Evolutionary conservation across 2,329 filamentous ascomycete genomes (phyloP).

Genomic region (Talaromyces sp.): DNA sequence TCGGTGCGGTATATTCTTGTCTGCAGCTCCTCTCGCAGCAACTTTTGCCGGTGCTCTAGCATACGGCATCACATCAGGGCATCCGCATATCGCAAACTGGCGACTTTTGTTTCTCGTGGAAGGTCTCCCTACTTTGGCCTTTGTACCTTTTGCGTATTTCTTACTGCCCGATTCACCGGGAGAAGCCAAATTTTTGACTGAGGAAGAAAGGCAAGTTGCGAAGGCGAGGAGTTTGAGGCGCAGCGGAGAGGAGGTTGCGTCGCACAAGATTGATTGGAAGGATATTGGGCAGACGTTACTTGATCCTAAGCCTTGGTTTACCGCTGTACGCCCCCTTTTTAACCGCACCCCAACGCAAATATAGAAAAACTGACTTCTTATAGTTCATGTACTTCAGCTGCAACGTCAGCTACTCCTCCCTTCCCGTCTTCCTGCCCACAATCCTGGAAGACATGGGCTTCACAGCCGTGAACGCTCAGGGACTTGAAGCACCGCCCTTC

Average conservation of each 20-base stretch:
- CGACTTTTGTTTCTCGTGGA: slow-evolving; percentile 64
- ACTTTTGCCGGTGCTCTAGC: slow-evolving; percentile 70
- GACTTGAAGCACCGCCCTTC: slow-evolving; percentile 68
- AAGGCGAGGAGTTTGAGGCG: slow-evolving; percentile 53
- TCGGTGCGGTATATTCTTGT: slow-evolving; percentile 54
- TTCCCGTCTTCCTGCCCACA: slow-evolving; percentile 63
- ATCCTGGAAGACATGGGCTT: slow-evolving; percentile 67
- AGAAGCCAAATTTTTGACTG: slow-evolving; percentile 53
- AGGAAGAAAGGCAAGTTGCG: slow-evolving; percentile 58
- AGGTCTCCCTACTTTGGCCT: slow-evolving; percentile 57
- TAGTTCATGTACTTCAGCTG: slow-evolving; percentile 58
- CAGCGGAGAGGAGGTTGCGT: slow-evolving; percentile 46
- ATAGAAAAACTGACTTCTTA: not conserved
- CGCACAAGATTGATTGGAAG: slow-evolving; percentile 45
- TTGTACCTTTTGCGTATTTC: slow-evolving; percentile 56
- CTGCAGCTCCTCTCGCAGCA: slow-evolving; percentile 67
- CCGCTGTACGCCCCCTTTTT: slow-evolving; percentile 33
- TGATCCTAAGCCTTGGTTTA: slow-evolving; percentile 50
- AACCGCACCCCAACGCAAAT: not conserved
- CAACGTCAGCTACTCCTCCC: slow-evolving; percentile 63
- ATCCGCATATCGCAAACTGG: slow-evolving; percentile 60
- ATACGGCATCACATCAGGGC: slow-evolving; percentile 62
- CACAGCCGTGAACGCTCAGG: slow-evolving; percentile 64
- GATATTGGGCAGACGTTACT: slow-evolving; percentile 47
- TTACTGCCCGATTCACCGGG: slow-evolving; percentile 53